Evolutionary conservation across 495 filamentous ascomycete species (phyloP), one percentile per base, ranked within the genome.

Genomic region (Xylaria curta): DNA sequence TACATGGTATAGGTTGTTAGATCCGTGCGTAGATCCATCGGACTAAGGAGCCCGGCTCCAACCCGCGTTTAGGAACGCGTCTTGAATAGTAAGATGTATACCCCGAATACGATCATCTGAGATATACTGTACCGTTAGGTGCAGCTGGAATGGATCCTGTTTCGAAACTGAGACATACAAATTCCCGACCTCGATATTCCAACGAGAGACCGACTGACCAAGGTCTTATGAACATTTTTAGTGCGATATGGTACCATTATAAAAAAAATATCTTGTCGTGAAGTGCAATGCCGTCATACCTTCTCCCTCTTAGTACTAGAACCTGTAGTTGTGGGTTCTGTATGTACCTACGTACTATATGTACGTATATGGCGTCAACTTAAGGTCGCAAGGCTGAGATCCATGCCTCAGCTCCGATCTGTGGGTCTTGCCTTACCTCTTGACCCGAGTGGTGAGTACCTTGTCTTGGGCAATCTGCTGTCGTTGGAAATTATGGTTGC

Each of bases 1-100:
- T 26, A 54, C 51, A 28, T 9, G 26, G 26, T 31, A 56, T 60
- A 38, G 58, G 33, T n/a, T 60, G 58, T 60, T 60, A 19, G 58
- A 38, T n/a, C 31, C 58, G n/a, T 60, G 31, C 33, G 19, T 38
- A 33, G 19, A 21, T 36, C 19, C n/a, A 12, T 60, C 58, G 53
- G 26, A 42, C 38, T 40, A 40, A 7, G 28, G 54, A 33, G 17
- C 28, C 26, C 54, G 33, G 33, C n/a, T 10, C 58, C 31, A 28
- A 59, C 19, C 9, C 28, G 28, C 26, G 31, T n/a, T 31, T 36
- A 15, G 54, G 31, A 36, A 58, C 53, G 53, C 53, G 47, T 10
- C n/a, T 51, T 17, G 9, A 21, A 21, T 49, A 49, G 46, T 49
- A 49, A 49, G 46, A 49, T 19, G 9, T 19, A 53, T 26, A n/a